Percentiles rank a stretch among this genome's conserved stretches.
phyloP scores from a whole-genome alignment of 148 eudicot species.

The Oxyria digyna region DNA sequence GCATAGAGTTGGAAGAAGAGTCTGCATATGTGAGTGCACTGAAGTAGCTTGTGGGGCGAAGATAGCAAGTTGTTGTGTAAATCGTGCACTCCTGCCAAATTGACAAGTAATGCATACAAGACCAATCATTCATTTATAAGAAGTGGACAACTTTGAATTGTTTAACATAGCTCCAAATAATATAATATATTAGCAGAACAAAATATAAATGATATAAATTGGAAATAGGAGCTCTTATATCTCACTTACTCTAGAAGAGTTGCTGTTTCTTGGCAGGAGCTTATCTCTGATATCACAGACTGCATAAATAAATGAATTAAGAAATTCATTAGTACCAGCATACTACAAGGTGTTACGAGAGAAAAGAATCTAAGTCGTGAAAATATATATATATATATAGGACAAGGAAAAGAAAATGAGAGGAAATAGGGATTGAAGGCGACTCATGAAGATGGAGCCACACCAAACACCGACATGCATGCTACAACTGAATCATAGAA shows the following conservation, averaged over 20 bases:
- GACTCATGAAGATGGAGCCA: not conserved
- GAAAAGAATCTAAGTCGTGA: not conserved
- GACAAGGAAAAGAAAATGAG: not conserved
- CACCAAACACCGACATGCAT: not conserved
- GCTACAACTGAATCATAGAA: not conserved
- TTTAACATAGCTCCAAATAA: not conserved
- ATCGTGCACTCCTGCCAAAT: slow-evolving; percentile 69
- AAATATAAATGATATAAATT: slow-evolving; percentile 1
- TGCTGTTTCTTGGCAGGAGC: slow-evolving; percentile 79
- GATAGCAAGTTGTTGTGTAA: slow-evolving; percentile 93
- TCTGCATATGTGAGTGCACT: slow-evolving; percentile 85
- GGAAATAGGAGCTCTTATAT: slow-evolving; percentile 8
- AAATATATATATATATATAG: not conserved
- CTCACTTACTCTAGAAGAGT: slow-evolving; percentile 79
- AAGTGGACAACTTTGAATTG: not conserved
- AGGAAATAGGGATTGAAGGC: not conserved
- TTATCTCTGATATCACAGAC: slow-evolving; percentile 95
- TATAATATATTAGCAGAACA: not conserved
- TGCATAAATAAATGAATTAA: slow-evolving; percentile 23
- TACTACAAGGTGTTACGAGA: not conserved
- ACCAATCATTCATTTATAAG: not conserved
- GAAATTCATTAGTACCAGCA: slow-evolving; percentile 8
- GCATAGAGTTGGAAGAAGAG: slow-evolving; percentile 83
- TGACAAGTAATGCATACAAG: slow-evolving; percentile 12
- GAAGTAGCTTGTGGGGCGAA: slow-evolving; percentile 96